Conservation (phyloP, 2,329 filamentous ascomycete species). For the Neonectria faginata region DNA sequence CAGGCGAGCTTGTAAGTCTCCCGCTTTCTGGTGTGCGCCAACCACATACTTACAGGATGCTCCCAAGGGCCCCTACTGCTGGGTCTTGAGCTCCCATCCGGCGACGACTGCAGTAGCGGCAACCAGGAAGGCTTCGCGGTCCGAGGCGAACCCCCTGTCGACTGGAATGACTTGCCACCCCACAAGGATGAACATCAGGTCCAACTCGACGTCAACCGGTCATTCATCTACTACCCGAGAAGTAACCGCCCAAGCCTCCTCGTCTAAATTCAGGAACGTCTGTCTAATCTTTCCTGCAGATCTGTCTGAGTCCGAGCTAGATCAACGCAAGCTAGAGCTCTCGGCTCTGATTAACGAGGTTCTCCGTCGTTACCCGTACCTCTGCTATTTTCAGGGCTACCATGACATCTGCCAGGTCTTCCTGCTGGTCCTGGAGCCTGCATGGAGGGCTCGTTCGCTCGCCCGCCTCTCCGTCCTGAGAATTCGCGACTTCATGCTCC, state of each 20-base stretch:
- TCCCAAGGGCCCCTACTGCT: conserved; percentile 72
- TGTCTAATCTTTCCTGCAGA: conserved; percentile 58
- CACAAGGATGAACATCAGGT: conserved; percentile 94
- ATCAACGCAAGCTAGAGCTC: conserved; percentile 78
- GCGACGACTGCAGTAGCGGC: conserved; percentile 21
- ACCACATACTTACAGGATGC: conserved; percentile 31
- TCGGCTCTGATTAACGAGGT: conserved; percentile 84
- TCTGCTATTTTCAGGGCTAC: conserved; percentile 98
- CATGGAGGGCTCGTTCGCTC: conserved; percentile 71
- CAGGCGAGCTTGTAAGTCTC: conserved; percentile 78
- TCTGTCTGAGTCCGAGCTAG: conserved; percentile 75
- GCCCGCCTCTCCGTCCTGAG: conserved; percentile 87
- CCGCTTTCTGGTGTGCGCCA: conserved; percentile 8
- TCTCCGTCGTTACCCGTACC: conserved; percentile 81
- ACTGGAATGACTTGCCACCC: conserved; percentile 74
- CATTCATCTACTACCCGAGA: conserved; percentile 96
- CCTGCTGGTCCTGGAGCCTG: conserved; percentile 81
- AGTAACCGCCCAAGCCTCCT: conserved; percentile 61
- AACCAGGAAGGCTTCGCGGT: conserved; percentile 28
- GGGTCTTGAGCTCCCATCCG: conserved; percentile 48
- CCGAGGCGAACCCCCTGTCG: conserved; percentile 34
- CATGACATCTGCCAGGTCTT: conserved; percentile 98
- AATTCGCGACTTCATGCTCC: conserved; percentile 98
- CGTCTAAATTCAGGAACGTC: conserved; percentile 36
- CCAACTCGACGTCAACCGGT: conserved; percentile 88